Percentiles rank a stretch among this genome's conserved stretches.
These are phyloP conservation scores for Stemphylium vesicarium DNA, from an alignment of 2,329 filamentous ascomycete species.

Conservation along the genomic window DNA sequence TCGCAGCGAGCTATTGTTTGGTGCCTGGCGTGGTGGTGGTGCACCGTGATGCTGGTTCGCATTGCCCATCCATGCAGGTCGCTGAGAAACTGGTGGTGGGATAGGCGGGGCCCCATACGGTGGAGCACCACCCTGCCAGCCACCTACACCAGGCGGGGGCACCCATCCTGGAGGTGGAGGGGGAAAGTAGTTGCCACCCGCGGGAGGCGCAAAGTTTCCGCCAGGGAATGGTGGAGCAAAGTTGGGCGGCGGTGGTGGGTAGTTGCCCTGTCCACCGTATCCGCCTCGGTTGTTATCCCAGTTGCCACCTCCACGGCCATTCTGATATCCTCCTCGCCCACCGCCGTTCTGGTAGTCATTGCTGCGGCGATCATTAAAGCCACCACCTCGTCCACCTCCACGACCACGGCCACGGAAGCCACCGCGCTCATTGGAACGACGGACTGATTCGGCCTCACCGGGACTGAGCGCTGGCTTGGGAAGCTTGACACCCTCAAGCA, in stretches of 20 bases:
- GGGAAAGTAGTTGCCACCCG: conserved; percentile 34
- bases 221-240: conserved; percentile 33
- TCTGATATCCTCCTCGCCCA: conserved; percentile 33
- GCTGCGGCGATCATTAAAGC: conserved; percentile 44
- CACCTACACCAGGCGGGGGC: conserved; percentile 24
- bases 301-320: conserved; percentile 23
- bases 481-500: conserved; percentile 81
- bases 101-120: conserved; percentile 25
- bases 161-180: conserved; percentile 41
- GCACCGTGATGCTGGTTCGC: conserved; percentile 25
- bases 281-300: conserved; percentile 19
- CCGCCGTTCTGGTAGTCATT: conserved; percentile 32
- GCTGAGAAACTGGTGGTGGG: conserved; percentile 19
- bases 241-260: conserved; percentile 30
- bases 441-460: conserved; percentile 71
- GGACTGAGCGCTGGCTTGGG: conserved; percentile 72
- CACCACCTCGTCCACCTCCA: conserved; percentile 25
- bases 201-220: conserved; percentile 31
- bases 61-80: conserved; percentile 29
- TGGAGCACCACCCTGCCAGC: conserved; percentile 19
- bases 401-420: conserved; percentile 27
- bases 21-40: conserved; percentile 27
- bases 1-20: conserved; percentile 28
- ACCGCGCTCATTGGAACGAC: conserved; percentile 67
- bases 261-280: conserved; percentile 32